These are phyloP conservation scores for Colletotrichum sp. DNA, from an alignment of 2,329 filamentous ascomycete genomes.

Conservation along the genomic window DNA sequence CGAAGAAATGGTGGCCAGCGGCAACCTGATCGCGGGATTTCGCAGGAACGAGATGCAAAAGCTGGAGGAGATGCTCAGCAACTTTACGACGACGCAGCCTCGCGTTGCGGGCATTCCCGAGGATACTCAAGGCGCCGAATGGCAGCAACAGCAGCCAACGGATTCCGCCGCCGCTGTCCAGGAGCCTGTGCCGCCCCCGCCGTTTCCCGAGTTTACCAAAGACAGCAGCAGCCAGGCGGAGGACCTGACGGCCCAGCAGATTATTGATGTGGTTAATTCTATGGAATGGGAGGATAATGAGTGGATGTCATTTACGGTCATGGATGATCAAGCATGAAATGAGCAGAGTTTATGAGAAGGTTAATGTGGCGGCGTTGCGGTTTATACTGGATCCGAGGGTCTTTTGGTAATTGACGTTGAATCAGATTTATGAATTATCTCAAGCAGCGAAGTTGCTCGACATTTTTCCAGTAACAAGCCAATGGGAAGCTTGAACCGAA, in stretches of 20 bases:
- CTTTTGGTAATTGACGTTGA: background rate
- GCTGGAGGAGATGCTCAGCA: constrained; percentile 41
- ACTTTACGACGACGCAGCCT: background rate
- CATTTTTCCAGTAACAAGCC: background rate
- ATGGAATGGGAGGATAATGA: constrained; percentile 16
- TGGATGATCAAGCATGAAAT: background rate
- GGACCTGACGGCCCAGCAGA: constrained; percentile 9
- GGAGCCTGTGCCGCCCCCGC: background rate
- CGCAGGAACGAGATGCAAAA: constrained; percentile 50
- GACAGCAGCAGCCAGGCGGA: constrained; percentile 14
- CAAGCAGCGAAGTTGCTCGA: background rate
- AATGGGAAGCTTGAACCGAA: background rate
- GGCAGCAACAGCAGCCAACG: background rate
- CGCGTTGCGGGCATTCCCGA: background rate
- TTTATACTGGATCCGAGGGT: background rate
- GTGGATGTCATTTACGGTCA: constrained; percentile 11
- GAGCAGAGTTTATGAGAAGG: background rate
- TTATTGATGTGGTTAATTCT: constrained; percentile 14
- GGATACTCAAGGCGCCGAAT: background rate
- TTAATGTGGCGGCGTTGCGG: background rate
- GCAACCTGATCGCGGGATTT: constrained; percentile 51
- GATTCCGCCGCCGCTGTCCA: background rate
- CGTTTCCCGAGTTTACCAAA: background rate
- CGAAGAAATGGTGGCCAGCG: constrained; percentile 49
- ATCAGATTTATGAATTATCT: background rate